Base-by-base conservation (phyloP, 2,329 filamentous ascomycete species). In the Ophiostoma tasmaniense region DNA sequence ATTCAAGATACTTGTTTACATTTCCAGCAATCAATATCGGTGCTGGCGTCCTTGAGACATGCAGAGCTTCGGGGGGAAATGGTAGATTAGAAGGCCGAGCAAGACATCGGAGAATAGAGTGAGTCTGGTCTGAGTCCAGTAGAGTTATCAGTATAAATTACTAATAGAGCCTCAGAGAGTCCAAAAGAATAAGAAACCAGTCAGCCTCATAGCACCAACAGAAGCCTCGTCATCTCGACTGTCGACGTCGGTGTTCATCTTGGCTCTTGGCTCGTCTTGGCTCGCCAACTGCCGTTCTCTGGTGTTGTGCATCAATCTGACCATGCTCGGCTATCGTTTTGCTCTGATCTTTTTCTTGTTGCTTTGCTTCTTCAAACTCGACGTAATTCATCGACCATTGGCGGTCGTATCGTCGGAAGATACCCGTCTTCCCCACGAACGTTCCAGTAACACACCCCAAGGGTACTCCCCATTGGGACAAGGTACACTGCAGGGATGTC, bases 381-480 rank as follows among this genome's bases (percentile, higher is more conserved):
- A 33, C 5, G 3, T 50, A 20, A 17, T 20, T 5, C 52, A 30
- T 59, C n/a, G 45, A 25, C 22, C 50, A n/a, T 13, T 55, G 11
- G 45, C 0, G 59, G 6, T 62, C 59, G 59, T n/a, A 35, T 20
- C 7, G 30, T n/a, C 30, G 59, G 59, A 11, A 62, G 28, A 22
- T 10, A 20, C 30, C 45, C 30, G 45, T 68, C 45, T 59, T 68
- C 50, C 67, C 67, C 67, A 68, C 25, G 62, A 66, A 59, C 14
- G 33, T 33, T 68, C 67, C 67, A 68, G 67, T 69, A 69, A 50
- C 50, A 66, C 64, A 69, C 55, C 22, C 55, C 55, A 25, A 61
- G 55, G 25, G 30, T 4, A 33, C 25, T 61, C 50, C 50, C 50
- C 3, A 28, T 25, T 25, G 50, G 50, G 50, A 55, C 3, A 33